Base-by-base conservation (phyloP, 768 basidiomycete genomes). In the Leccinellum rugosiceps region DNA sequence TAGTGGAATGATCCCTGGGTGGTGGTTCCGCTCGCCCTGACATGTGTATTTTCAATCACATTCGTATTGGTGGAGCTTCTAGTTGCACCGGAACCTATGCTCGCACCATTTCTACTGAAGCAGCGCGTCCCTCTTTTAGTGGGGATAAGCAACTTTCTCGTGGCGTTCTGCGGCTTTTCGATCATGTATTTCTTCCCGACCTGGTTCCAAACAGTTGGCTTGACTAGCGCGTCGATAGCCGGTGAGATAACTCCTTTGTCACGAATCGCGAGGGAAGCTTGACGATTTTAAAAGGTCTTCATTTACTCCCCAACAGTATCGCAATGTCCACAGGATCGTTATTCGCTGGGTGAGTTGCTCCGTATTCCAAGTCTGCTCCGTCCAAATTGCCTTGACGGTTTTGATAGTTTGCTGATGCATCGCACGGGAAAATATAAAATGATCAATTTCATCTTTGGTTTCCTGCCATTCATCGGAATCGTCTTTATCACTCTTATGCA, bases 191-290 rank as follows among this genome's bases (percentile, higher is more conserved):
- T 87, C 71, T 88, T 82, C 71, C 90, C 90, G 4, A 85, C 86
- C 70, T 92, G 88, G 87, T 92, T 92, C 68, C 88, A 92, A 69
- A 90, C 88, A 0, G 90, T 92, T 4, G 76, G 80, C 68, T 67
- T 89, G 28, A 83, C 86, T 13, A 86, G 77, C 51, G 84, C 88
- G 19, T 83, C 87, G 11, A 81, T 78, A 9, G 85, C 86, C 13
- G 86, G 86, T 84, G 62, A 53, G 79, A 69, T 14, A 31, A n/a
- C 35, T 11, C 19, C 15, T 34, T 35, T 26, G 17, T 49, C 44
- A 58, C 17, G 21, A 26, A n/a, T 13, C 30, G 10, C 19, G 44
- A 25, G 26, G 4, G 21, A 19, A 41, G n/a, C 14, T 15, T 62
- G 19, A 65, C 44, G 19, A 53, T 43, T 41, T 55, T n/a, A 5